Conservation (phyloP, 306 rosid genomes). For the Lathyrus oleraceus region DNA sequence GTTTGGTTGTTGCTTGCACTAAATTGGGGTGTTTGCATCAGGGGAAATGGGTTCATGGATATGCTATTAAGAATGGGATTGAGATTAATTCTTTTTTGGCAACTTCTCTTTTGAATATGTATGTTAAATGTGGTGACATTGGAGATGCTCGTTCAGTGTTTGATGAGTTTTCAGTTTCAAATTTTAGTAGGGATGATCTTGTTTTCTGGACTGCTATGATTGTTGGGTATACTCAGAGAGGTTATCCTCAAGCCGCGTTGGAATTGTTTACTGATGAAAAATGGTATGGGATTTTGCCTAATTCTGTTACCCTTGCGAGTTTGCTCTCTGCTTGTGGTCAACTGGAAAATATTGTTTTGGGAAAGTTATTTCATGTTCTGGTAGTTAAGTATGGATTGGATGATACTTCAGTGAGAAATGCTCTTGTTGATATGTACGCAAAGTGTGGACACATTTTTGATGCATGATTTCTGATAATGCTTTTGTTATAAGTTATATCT, state of each 20-base stretch:
- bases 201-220: constrained; percentile 89
- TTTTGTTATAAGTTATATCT: too few species aligned
- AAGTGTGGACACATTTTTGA: constrained; percentile 53
- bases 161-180: constrained; percentile 44
- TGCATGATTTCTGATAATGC: too few species aligned
- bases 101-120: constrained; percentile 63
- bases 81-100: constrained; percentile 43
- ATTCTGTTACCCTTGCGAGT: constrained; percentile 62
- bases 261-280: constrained; percentile 47
- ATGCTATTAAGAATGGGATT: constrained; percentile 54
- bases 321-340: constrained; percentile 75
- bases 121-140: constrained; percentile 65
- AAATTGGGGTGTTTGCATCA: constrained; percentile 64
- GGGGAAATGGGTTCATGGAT: constrained; percentile 77
- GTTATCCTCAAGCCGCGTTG: constrained; percentile 54
- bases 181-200: constrained; percentile 38
- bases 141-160: constrained; percentile 62
- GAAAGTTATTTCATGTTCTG: constrained; percentile 58
- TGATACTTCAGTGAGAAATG: constrained; percentile 51
- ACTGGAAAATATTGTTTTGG: constrained; percentile 43
- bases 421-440: constrained; percentile 73
- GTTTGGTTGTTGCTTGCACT: constrained; percentile 58
- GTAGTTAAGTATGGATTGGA: constrained; percentile 55
- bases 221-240: constrained; percentile 67
- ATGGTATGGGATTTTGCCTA: constrained; percentile 53